Evolutionary conservation across 2,329 filamentous ascomycete genomes (phyloP).

Genomic region (Arthrobotrys megalospora): DNA sequence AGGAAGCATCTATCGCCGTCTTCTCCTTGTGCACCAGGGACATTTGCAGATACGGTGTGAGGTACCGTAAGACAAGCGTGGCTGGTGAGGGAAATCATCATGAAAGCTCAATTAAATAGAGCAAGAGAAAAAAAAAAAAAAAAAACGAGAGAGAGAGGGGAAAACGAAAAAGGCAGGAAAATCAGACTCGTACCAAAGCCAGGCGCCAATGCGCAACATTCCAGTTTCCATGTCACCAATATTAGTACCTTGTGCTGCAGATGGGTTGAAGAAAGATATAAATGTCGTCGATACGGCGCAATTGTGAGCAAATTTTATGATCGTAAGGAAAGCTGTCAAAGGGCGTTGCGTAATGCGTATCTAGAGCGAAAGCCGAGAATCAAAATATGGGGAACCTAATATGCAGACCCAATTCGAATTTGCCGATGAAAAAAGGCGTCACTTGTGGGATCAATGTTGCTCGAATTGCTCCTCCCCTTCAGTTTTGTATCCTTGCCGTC

Average conservation of each 20-base stretch:
- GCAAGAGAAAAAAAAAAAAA: neutral
- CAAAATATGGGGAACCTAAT: constrained; percentile 38
- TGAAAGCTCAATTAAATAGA: constrained; percentile 23
- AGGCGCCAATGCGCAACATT: constrained; percentile 61
- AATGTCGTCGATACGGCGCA: constrained; percentile 45
- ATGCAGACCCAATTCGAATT: constrained; percentile 44
- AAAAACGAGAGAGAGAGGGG: constrained; percentile 9
- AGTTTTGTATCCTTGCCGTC: constrained; percentile 30
- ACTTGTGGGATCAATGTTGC: constrained; percentile 34
- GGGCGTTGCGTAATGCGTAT: constrained; percentile 53
- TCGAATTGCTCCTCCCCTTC: constrained; percentile 11
- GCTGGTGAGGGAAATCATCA: constrained; percentile 58
- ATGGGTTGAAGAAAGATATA: constrained; percentile 27
- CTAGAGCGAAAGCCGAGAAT: constrained; percentile 40
- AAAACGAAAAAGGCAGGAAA: constrained; percentile 17
- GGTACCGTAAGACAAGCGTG: constrained; percentile 60
- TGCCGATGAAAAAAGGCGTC: constrained; percentile 36
- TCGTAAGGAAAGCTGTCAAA: constrained; percentile 24
- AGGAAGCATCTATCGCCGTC: constrained; percentile 57
- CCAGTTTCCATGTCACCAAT: constrained; percentile 61
- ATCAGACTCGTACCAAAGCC: constrained; percentile 55
- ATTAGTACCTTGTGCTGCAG: constrained; percentile 38
- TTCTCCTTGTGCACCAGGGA: constrained; percentile 56
- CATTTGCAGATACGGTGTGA: constrained; percentile 48
- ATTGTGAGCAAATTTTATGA: constrained; percentile 33